These are phyloP conservation scores for Globisporangium apiculatum DNA, from an alignment of 352 stramenopile genomes.

Conservation along the genomic window DNA sequence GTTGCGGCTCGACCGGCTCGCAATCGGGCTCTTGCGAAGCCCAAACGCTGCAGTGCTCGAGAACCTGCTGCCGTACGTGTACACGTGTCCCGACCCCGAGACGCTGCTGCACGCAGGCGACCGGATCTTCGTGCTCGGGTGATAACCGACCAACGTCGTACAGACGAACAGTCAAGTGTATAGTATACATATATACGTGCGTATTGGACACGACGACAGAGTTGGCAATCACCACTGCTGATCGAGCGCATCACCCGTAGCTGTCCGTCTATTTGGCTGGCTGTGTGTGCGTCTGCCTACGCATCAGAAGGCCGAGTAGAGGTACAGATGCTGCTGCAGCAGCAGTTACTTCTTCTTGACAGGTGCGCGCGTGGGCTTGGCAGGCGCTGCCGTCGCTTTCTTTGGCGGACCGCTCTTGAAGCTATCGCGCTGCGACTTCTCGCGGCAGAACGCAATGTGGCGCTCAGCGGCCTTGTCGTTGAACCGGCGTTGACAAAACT, in stretches of 20 bases:
- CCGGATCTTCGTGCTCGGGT: conserved; percentile 46
- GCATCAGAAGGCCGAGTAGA: too few species aligned
- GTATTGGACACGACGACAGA: too few species aligned
- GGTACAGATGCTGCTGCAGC: neutral
- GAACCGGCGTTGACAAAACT: conserved; percentile 88
- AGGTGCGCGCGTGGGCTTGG: conserved; percentile 30
- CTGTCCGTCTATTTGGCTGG: too few species aligned
- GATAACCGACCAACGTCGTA: conserved; percentile 1
- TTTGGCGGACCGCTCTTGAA: conserved; percentile 32
- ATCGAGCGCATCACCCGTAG: too few species aligned
- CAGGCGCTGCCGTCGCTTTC: conserved; percentile 17
- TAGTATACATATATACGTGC: neutral
- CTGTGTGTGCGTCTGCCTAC: neutral
- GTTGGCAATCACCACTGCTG: too few species aligned
- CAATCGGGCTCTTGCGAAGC: conserved; percentile 41
- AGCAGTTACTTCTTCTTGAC: conserved; percentile 34
- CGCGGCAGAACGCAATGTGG: conserved; percentile 89
- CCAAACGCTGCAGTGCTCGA: conserved; percentile 27
- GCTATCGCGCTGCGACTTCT: conserved; percentile 63
- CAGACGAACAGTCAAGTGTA: neutral
- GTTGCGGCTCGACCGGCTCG: conserved; percentile 30
- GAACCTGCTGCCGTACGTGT: conserved; percentile 58
- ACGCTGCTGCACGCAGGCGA: conserved; percentile 46
- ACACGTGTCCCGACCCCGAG: conserved; percentile 42
- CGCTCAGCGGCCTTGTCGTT: conserved; percentile 89